Conservation (phyloP, 2,329 filamentous ascomycete genomes). For the Camptophora hylomeconis region DNA sequence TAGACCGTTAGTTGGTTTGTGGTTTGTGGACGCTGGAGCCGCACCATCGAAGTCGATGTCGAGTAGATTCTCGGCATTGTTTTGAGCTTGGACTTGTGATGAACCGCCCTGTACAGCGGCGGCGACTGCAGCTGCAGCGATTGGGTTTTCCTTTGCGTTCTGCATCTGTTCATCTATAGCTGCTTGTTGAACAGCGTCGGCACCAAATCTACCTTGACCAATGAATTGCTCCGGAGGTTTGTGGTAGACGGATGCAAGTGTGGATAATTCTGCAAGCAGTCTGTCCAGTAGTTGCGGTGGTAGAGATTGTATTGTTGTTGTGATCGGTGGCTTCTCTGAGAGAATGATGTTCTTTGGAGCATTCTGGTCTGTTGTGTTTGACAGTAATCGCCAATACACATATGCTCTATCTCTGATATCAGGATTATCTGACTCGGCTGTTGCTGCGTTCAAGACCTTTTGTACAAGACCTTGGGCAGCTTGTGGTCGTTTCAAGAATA, state of each 20-base stretch:
- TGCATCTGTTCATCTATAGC: constrained; percentile 93
- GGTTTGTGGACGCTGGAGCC: constrained; percentile 74
- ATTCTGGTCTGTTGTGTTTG: constrained; percentile 64
- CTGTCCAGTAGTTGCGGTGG: constrained; percentile 74
- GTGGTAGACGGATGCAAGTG: constrained; percentile 93
- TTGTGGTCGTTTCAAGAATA: constrained; percentile 93
- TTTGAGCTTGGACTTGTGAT: constrained; percentile 42
- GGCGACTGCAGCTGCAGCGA: constrained; percentile 69
- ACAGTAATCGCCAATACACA: constrained; percentile 93
- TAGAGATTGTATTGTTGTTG: constrained; percentile 82
- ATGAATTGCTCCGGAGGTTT: constrained; percentile 97
- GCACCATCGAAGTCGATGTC: constrained; percentile 95
- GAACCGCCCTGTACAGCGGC: constrained; percentile 47
- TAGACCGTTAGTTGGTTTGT: constrained; percentile 46
- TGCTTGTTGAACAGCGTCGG: constrained; percentile 85
- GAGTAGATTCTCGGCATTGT: constrained; percentile 83
- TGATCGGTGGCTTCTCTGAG: constrained; percentile 86
- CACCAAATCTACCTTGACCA: constrained; percentile 84
- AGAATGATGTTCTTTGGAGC: constrained; percentile 88
- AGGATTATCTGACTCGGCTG: constrained; percentile 90
- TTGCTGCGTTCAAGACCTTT: constrained; percentile 85
- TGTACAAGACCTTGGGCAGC: constrained; percentile 84
- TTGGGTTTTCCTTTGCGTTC: constrained; percentile 84
- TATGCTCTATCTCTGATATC: constrained; percentile 95
- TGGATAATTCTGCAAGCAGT: constrained; percentile 83